phyloP scores from a whole-genome alignment of 306 rosid genomes.

The Calophaca sinica region DNA sequence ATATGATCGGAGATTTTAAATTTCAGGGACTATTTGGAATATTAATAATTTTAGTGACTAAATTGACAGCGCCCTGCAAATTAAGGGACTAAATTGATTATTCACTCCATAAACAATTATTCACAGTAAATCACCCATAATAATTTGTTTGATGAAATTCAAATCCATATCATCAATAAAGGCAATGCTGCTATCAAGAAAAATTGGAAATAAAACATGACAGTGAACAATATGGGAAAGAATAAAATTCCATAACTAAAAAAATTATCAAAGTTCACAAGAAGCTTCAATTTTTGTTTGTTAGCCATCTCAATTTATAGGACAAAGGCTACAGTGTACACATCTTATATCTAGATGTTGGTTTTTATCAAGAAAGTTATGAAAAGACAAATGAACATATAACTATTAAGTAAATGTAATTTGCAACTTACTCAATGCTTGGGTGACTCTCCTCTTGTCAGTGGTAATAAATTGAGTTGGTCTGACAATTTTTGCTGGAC shows the following conservation, averaged over 20 bases:
- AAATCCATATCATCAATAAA: conserved; percentile 5
- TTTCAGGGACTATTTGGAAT: no score
- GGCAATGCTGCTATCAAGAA: not conserved
- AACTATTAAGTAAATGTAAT: not conserved
- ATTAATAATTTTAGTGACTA: no score
- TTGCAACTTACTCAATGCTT: conserved; percentile 85
- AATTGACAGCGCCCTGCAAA: no score
- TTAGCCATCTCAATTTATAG: not conserved
- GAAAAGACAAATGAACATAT: conserved; percentile 5
- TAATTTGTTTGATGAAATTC: conserved; percentile 21
- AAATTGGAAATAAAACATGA: conserved; percentile 1
- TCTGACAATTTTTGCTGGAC: conserved; percentile 74
- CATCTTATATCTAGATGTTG: conserved; percentile 20
- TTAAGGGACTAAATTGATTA: no score
- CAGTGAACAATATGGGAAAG: not conserved
- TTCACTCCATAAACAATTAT: not conserved
- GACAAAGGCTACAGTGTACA: not conserved
- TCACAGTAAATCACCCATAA: not conserved
- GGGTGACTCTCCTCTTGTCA: conserved; percentile 86
- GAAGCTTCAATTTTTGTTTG: not conserved
- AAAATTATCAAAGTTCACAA: not conserved
- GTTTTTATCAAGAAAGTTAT: conserved; percentile 1
- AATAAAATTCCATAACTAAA: not conserved
- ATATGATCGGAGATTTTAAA: no score
- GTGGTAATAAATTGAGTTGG: conserved; percentile 66